Evolutionary conservation across 2,329 filamentous ascomycete genomes (phyloP).

Genomic region (Cladosporium sp.): DNA sequence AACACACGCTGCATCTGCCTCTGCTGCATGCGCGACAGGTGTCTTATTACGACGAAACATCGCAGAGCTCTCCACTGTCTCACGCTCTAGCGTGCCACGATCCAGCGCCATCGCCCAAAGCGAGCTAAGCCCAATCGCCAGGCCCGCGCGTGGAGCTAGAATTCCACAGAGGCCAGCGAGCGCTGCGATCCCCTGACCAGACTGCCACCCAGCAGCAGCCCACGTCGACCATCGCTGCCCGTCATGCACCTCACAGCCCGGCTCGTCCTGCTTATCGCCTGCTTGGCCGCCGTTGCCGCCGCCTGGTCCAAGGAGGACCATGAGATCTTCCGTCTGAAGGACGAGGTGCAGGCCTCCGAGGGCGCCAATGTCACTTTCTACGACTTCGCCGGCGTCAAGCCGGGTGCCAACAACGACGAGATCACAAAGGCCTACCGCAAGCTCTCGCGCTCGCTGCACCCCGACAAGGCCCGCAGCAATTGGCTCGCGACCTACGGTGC

Average conservation of each 20-base stretch:
- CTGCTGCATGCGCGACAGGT: conserved; percentile 1
- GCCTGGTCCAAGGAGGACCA: conserved; percentile 95
- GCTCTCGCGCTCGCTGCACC: conserved; percentile 77
- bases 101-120: too few species aligned
- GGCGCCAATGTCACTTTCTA: conserved; percentile 85
- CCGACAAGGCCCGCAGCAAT: conserved; percentile 89
- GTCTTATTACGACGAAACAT: conserved; percentile 9
- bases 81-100: not conserved
- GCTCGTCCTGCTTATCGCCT: conserved; percentile 64
- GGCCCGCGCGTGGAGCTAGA: too few species aligned
- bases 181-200: not conserved
- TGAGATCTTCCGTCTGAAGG: conserved; percentile 92
- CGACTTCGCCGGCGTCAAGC: conserved; percentile 75
- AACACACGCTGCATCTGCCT: not conserved
- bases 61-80: conserved; percentile 1
- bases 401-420: conserved; percentile 74
- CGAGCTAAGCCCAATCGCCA: too few species aligned
- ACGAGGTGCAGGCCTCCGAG: conserved; percentile 75
- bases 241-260: conserved; percentile 65
- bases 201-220: not conserved
- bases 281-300: conserved; percentile 62
- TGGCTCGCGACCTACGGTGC: conserved; percentile 67
- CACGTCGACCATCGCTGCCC: not conserved
- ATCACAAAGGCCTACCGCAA: conserved; percentile 93
- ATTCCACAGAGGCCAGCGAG: too few species aligned